Base-by-base conservation (phyloP, 805 yeast species). In the Isabelozyma rhagii region DNA sequence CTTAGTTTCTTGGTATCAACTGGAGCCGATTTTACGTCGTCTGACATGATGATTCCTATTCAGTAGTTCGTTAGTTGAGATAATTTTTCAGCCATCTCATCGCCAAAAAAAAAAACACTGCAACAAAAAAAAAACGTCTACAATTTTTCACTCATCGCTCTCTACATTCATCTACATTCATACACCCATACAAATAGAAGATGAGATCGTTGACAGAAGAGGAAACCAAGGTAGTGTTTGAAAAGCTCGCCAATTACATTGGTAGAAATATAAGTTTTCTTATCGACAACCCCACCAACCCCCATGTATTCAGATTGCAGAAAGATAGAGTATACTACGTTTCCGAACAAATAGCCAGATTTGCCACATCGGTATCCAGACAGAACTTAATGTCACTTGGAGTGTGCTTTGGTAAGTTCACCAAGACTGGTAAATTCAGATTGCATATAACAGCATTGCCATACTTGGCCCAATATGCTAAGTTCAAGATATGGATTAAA, bases 191-290 rank as follows among this genome's bases (percentile, higher is more conserved):
- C n/a, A 31, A 10, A 31, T 13, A 31, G 36, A 14, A 14, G 38
- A 93, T 93, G 99, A 87, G 99, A 78, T 89, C 91, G 46, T 79
- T 93, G 57, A 93, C 98, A 56, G 99, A 93, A 67, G 97, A 91
- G 68, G 99, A 94, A 67, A 93, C 99, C 41, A 90, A 88, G 67
- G 93, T 87, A 14, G 96, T 94, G 41, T 93, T 94, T 67, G 98
- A 94, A 65, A 94, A 94, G 71, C 80, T 94, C 50, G 97, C 98
- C 53, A 93, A 87, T 68, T 94, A 94, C 63, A 89, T 94, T 57
- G 99, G 99, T n/a, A 80, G 97, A 67, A 94, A 93, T 69, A 93
- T 94, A 50, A 83, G 96, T 5, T 84, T 84, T 53, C 74, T 94
- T 51, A 89, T 94, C 51, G 96, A 93, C 61, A 86, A 90, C 63